Evolutionary conservation across 129 eudicot species (phyloP).

Genomic region (Glebionis coronaria): DNA sequence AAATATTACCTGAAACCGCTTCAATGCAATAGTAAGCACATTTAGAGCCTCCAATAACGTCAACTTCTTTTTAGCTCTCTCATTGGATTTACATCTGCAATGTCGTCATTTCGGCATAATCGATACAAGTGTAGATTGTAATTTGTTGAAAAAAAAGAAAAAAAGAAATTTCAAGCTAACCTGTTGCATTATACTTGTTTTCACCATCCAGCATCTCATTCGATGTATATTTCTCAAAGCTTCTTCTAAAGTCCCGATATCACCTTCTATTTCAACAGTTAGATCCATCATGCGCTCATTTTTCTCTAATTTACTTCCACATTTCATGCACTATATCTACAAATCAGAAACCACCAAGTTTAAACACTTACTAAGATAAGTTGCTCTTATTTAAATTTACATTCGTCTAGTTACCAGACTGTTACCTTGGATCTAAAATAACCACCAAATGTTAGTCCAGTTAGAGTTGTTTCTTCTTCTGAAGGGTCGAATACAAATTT

Average conservation of each 20-base stretch:
- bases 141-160: too few relatives aligned
- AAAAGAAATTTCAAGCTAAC: constrained; percentile 32
- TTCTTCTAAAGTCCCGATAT: constrained; percentile 75
- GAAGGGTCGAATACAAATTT: constrained; percentile 35
- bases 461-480: constrained; percentile 81
- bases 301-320: constrained; percentile 76
- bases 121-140: not conserved
- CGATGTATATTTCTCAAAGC: constrained; percentile 66
- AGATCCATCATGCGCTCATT: constrained; percentile 92
- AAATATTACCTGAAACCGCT: constrained; percentile 74
- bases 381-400: not conserved
- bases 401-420: not conserved
- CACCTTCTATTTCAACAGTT: constrained; percentile 82
- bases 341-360: constrained; percentile 12
- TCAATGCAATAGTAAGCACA: constrained; percentile 81
- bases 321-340: constrained; percentile 86
- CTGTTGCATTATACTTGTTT: constrained; percentile 92
- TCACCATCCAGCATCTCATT: constrained; percentile 85
- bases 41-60: constrained; percentile 83
- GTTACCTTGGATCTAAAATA: constrained; percentile 85
- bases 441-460: constrained; percentile 94
- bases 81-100: constrained; percentile 81
- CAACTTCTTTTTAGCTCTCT: constrained; percentile 81
- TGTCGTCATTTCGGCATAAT: constrained; percentile 3
- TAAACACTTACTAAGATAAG: not conserved